These are phyloP conservation scores for Cladorrhinum sp. DNA, from an alignment of 2,329 filamentous ascomycete genomes.

Conservation along the genomic window DNA sequence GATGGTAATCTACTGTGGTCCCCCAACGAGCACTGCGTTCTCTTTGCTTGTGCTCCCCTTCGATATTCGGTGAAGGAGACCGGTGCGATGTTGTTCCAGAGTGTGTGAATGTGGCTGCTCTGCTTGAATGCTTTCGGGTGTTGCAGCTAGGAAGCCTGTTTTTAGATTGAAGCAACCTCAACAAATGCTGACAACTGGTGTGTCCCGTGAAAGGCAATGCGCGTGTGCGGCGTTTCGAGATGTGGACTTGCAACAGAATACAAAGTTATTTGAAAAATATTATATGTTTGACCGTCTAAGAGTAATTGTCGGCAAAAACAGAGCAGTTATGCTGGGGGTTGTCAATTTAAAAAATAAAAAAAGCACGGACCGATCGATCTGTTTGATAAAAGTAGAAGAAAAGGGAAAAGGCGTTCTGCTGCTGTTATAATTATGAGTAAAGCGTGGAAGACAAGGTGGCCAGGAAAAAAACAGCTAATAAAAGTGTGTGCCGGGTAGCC, in stretches of 20 bases:
- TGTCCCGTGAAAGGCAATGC: background rate
- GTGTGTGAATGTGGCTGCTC: background rate
- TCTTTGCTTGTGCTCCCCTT: background rate
- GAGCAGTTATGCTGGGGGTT: background rate
- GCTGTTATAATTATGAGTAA: background rate
- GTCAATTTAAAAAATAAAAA: background rate
- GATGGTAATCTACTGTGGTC: background rate
- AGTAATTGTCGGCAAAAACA: background rate
- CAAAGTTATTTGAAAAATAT: background rate
- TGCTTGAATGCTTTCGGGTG: background rate
- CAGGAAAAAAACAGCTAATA: background rate
- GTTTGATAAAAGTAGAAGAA: background rate
- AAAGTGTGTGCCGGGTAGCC: conserved; percentile 1
- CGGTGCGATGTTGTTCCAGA: background rate
- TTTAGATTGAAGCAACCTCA: background rate
- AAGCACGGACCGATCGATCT: conserved; percentile 1
- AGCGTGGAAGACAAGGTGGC: conserved; percentile 1
- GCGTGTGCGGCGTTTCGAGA: background rate
- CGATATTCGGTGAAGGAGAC: background rate
- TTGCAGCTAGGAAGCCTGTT: background rate
- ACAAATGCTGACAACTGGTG: background rate
- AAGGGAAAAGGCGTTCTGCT: background rate
- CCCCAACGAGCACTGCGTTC: background rate
- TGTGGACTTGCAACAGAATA: too few relatives aligned
- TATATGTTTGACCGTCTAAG: background rate